phyloP scores from a whole-genome alignment of 2,329 filamentous ascomycete species.

The Exophiala dermatitidis region DNA sequence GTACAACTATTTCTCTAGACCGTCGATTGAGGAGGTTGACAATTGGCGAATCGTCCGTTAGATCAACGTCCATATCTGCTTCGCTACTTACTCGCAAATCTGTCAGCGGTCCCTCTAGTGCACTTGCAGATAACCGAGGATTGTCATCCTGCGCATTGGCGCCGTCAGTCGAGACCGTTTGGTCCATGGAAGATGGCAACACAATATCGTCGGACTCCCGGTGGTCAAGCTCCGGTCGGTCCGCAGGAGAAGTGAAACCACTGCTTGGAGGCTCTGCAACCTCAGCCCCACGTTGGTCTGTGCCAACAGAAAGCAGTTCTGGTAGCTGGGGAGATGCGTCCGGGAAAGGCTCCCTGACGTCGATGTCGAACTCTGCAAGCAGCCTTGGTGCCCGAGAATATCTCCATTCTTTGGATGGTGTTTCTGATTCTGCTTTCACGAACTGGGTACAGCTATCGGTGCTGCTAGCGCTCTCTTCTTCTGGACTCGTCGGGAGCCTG shows the following conservation, averaged over 20 bases:
- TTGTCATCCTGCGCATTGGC: not conserved
- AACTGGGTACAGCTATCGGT: not conserved
- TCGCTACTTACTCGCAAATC: slow-evolving; percentile 16
- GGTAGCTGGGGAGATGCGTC: slow-evolving; percentile 24
- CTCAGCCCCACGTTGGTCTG: slow-evolving; percentile 4
- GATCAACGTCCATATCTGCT: slow-evolving; percentile 13
- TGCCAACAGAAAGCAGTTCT: slow-evolving; percentile 1
- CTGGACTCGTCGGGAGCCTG: slow-evolving; percentile 17
- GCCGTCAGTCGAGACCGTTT: not conserved
- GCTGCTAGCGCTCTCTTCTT: not conserved
- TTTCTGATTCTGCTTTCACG: slow-evolving; percentile 1
- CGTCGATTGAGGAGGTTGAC: slow-evolving; percentile 15
- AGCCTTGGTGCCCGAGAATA: slow-evolving; percentile 25
- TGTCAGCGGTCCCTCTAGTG: slow-evolving; percentile 21
- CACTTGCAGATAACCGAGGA: slow-evolving; percentile 5
- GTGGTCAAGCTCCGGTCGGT: not conserved
- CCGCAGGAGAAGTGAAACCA: slow-evolving; percentile 24
- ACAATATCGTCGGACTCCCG: not conserved
- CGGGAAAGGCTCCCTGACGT: slow-evolving; percentile 27
- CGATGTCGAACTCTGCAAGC: slow-evolving; percentile 20
- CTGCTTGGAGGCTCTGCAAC: slow-evolving; percentile 24
- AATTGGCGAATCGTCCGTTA: slow-evolving; percentile 20
- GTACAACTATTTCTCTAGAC: slow-evolving; percentile 3
- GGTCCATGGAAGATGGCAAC: not conserved
- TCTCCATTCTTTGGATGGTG: slow-evolving; percentile 20